Base-by-base conservation (phyloP, 768 basidiomycete species). In the Panaeolus cyanescens region DNA sequence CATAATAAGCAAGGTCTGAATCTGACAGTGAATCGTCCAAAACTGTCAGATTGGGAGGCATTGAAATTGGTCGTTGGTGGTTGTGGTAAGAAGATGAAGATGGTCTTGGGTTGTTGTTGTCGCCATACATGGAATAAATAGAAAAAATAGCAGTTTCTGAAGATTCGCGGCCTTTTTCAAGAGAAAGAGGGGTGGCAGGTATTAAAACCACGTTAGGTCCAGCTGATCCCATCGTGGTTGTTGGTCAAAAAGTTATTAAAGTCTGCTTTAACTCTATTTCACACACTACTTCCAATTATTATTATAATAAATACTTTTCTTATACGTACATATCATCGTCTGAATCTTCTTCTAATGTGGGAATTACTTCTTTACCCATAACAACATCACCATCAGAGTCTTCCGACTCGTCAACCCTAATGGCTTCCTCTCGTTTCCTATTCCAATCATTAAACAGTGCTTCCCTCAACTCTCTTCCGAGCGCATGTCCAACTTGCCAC, bases 101-200 rank as follows among this genome's bases (percentile, higher is more conserved):
- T 20, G 67, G 65, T 39, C 59, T 60, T 15, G 65, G 71, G 63
- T 59, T 71, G 69, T 62, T 62, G 60, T 87, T 84, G 71, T 88
- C 87, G 57, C 85, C 85, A 72, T 94, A 94, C 92, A 93, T 93
- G 54, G 90, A 92, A 72, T 92, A 94, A 59, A 94, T 93, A 57
- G 90, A 87, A 70, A 89, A 86, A 70, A 93, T 90, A 12, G 91
- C 85, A 54, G 89, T 85, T 67, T 91, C 91, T 12, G 89, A 85
- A 0, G 89, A 87, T 59, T 77, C 78, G 70, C 74, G 75, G 63
- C 71, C 79, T 63, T 28, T 71, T 66, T 54, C 64, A 64, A 50
- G 79, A 76, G 42, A 74, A 65, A 74, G 61, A 37, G 76, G 73
- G 17, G 74, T 71, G 36, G 77, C 68, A 2, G 77, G 74, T 33